phyloP scores from a whole-genome alignment of 2,329 filamentous ascomycete species.

The Pseudocercospora fijiensis region DNA sequence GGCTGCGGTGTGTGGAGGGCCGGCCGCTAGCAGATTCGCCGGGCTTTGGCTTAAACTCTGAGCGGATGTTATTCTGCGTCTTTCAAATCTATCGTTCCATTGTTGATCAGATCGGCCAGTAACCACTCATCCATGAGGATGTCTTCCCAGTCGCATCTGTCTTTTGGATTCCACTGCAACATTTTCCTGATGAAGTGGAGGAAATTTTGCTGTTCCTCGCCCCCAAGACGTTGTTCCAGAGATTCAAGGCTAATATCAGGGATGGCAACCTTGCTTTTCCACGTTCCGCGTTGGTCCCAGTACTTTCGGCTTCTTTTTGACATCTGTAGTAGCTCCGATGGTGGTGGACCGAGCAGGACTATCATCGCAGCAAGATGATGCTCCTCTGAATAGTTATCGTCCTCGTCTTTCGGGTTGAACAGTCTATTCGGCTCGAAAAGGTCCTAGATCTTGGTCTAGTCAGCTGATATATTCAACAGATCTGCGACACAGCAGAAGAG shows the following conservation, averaged over 20 bases:
- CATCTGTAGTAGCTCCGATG: slow-evolving; percentile 27
- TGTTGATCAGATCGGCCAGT: slow-evolving; percentile 29
- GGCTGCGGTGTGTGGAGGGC: too few relatives aligned
- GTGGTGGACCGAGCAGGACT: slow-evolving; percentile 31
- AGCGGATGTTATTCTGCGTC: neutral
- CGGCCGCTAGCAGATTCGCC: too few relatives aligned
- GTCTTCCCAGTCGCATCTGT: slow-evolving; percentile 29
- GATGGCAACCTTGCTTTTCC: slow-evolving; percentile 34
- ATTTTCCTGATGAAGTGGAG: slow-evolving; percentile 39
- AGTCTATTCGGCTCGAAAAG: slow-evolving; percentile 38
- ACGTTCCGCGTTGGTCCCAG: slow-evolving; percentile 29
- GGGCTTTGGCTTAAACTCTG: too few relatives aligned
- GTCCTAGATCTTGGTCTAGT: slow-evolving; percentile 37
- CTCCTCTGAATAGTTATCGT: slow-evolving; percentile 10
- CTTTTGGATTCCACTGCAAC: slow-evolving; percentile 41
- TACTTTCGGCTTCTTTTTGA: slow-evolving; percentile 17
- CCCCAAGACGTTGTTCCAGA: slow-evolving; percentile 25
- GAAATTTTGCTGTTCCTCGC: slow-evolving; percentile 34
- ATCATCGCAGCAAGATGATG: slow-evolving; percentile 36
- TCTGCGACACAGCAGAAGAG: neutral
- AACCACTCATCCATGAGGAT: slow-evolving; percentile 31
- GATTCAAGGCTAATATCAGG: slow-evolving; percentile 32
- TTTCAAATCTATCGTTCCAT: slow-evolving; percentile 19
- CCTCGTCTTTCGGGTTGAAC: slow-evolving; percentile 33
- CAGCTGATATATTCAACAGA: neutral